phyloP scores from a whole-genome alignment of 1,139 yeast genomes.

The Sugiyamaella neomexicana region DNA sequence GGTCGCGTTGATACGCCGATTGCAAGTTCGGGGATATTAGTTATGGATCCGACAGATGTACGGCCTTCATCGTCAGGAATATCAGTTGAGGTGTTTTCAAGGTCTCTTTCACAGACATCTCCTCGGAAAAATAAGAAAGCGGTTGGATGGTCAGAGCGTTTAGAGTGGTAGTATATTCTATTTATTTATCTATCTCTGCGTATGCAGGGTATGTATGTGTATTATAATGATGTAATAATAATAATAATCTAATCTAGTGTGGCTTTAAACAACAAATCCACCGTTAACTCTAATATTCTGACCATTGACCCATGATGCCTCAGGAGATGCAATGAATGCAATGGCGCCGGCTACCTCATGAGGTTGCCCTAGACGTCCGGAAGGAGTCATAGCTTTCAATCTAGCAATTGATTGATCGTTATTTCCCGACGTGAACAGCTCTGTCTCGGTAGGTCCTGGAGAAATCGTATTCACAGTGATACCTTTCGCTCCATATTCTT shows the following conservation, averaged over 20 bases:
- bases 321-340: conserved; percentile 31
- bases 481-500: conserved; percentile 26
- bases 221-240: background rate
- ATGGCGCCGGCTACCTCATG: conserved; percentile 34
- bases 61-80: background rate
- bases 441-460: conserved; percentile 32
- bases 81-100: conserved; percentile 3
- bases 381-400: conserved; percentile 24
- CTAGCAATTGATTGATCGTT: conserved; percentile 22
- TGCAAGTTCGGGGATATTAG: background rate
- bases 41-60: background rate
- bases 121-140: conserved; percentile 10
- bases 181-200: conserved; percentile 4
- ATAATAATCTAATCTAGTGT: background rate
- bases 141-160: conserved; percentile 12
- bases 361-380: conserved; percentile 31
- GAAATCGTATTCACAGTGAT: conserved; percentile 28
- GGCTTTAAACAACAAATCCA: conserved; percentile 25
- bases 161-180: conserved; percentile 16
- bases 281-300: conserved; percentile 32
- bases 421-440: conserved; percentile 22
- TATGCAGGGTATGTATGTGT: background rate
- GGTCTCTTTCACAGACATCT: background rate
- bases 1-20: background rate
- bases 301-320: conserved; percentile 34